A percentile compares a stretch with the other conserved stretches of the same genome.
These are phyloP conservation scores for Saccharomyces kudriavzevii DNA, from an alignment of 805 yeast species.

Conservation along the genomic window DNA sequence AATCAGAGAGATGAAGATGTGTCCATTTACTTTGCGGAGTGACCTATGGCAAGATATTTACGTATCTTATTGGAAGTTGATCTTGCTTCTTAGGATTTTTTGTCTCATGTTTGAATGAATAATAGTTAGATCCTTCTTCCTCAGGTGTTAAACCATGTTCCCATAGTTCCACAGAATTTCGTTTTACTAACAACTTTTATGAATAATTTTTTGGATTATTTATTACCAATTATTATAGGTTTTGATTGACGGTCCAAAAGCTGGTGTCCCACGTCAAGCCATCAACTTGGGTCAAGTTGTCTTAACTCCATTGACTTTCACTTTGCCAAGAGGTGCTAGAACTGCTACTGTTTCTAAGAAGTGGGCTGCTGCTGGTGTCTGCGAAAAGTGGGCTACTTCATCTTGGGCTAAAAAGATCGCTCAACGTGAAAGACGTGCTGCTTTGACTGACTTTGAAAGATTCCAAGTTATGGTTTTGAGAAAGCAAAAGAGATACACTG, in stretches of 20 bases:
- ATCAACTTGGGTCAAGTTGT: constrained; percentile 78
- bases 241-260: constrained; percentile 91
- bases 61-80: neutral
- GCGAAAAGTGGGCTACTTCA: constrained; percentile 84
- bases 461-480: constrained; percentile 96
- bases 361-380: constrained; percentile 86
- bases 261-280: constrained; percentile 87
- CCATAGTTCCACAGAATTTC: neutral
- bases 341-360: constrained; percentile 79
- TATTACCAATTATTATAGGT: constrained; percentile 39
- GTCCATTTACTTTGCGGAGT: neutral
- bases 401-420: constrained; percentile 98
- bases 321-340: constrained; percentile 93
- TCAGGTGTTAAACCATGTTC: neutral
- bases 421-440: constrained; percentile 86
- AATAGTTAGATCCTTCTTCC: neutral
- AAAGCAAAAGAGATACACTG: constrained; percentile 94
- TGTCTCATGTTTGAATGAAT: neutral
- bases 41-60: neutral
- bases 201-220: neutral
- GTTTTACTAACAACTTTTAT: constrained; percentile 6
- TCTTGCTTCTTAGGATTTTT: neutral
- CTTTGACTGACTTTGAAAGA: constrained; percentile 95
- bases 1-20: neutral
- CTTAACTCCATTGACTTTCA: constrained; percentile 85